Conservation (phyloP, 176 grass and related monocot species). For the Zea luxurians region DNA sequence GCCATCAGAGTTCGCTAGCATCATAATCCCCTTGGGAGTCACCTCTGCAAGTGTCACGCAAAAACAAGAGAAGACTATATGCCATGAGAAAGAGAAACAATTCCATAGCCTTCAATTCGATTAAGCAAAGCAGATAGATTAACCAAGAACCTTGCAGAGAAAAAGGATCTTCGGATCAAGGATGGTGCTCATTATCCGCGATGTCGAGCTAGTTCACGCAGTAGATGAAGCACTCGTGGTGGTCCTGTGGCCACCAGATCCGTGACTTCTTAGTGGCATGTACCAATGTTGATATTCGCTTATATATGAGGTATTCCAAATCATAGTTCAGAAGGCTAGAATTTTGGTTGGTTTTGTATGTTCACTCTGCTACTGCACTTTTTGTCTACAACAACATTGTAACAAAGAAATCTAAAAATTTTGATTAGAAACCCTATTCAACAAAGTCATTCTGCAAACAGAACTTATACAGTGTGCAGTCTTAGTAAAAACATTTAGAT, state of each 20-base stretch:
- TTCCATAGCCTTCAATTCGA: neutral
- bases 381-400: neutral
- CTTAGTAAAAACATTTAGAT: too few species aligned
- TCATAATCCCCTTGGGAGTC: slow-evolving; percentile 83
- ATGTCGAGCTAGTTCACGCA: slow-evolving; percentile 76
- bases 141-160: neutral
- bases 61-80: slow-evolving; percentile 23
- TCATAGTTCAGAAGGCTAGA: neutral
- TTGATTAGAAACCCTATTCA: neutral
- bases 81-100: neutral
- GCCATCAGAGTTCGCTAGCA: slow-evolving; percentile 72
- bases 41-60: slow-evolving; percentile 48
- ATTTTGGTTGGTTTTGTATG: neutral
- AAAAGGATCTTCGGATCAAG: neutral
- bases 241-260: neutral
- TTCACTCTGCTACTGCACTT: neutral
- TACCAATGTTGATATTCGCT: neutral
- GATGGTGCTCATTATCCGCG: slow-evolving; percentile 55
- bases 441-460: neutral
- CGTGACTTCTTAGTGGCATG: neutral
- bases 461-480: too few species aligned
- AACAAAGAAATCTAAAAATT: neutral
- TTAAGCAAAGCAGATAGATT: too few species aligned
- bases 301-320: neutral
- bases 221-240: slow-evolving; percentile 56